phyloP scores from a whole-genome alignment of 441 rosid genomes.

The Melastoma candidum region DNA sequence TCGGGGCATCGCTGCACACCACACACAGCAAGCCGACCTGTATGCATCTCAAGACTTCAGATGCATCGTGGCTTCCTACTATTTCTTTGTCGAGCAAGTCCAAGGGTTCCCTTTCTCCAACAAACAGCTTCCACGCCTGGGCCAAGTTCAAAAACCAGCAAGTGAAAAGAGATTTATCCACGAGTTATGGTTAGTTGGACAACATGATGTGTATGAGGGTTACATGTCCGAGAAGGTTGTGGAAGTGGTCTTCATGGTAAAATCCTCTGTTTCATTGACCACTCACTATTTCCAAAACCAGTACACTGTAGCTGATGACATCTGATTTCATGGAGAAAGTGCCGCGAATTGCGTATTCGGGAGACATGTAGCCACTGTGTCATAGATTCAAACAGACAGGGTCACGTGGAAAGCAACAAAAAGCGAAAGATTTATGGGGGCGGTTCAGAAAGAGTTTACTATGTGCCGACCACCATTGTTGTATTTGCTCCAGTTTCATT shows the following conservation, averaged over 20 bases:
- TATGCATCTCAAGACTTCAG: too few species aligned
- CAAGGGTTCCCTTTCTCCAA: too few species aligned
- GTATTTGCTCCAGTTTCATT: background rate
- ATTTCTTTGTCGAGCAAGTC: too few species aligned
- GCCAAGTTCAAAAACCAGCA: too few species aligned
- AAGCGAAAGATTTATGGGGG: background rate
- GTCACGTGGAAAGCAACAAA: background rate
- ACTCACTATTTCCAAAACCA: constrained; percentile 3
- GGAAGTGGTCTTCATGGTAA: constrained; percentile 10
- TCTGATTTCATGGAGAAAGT: background rate
- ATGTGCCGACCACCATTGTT: background rate
- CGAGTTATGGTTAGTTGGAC: too few species aligned
- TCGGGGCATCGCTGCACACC: too few species aligned
- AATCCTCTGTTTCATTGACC: constrained; percentile 20
- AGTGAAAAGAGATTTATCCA: background rate
- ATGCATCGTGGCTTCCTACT: too few species aligned
- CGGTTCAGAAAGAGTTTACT: background rate
- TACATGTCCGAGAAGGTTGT: constrained; percentile 25
- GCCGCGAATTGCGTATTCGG: background rate
- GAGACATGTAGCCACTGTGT: background rate
- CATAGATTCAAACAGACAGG: background rate
- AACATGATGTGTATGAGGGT: background rate
- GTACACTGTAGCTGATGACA: background rate
- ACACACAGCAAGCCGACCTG: too few species aligned
- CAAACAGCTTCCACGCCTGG: too few species aligned